Evolutionary conservation across 495 filamentous ascomycete genomes (phyloP), one percentile per base, ranked within the genome.

Genomic region (Trichoderma parareesei): DNA sequence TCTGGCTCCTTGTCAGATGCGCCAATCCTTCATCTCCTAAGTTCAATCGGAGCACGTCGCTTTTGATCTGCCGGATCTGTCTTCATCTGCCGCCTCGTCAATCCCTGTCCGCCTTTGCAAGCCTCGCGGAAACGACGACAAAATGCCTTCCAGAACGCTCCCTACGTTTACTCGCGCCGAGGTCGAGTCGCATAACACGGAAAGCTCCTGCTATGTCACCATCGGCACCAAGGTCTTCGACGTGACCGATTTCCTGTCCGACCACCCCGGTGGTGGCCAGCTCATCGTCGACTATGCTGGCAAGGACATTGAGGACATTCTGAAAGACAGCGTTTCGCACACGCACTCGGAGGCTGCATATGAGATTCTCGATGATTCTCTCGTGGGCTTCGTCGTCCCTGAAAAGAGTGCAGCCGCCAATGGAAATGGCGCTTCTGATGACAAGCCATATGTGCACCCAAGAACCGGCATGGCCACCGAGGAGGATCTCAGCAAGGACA

Each of bases 221-320:
- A 74, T 97, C 53, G 94, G 91, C 42, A 82, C 81, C 37, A 93
- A 93, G 68, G 94, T 98, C 69, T 98, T 91, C 84, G 92, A 99
- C 82, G 84, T 99, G 66, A 96, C 95, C 35, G 81, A 86, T 37
- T 99, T 99, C 71, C 72, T 97, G 63, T 82, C 88, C 60, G 85
- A 89, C 66, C 95, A 99, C 74, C 95, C 95, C 42, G 95, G 93
- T 66, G 95, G 95, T 64, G 85, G 84, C 69, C 91, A 97, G 65
- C 74, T 98, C 65, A 87, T 99, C 64, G 80, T 98, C 60, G 88
- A 96, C 62, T 92, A 94, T 77, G 94, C 83, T 41, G 94, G 93
- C 59, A 91, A 91, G 75, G 95, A 99, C 75, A 81, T 97, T 61
- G 79, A 78, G 41, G 82, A 87, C 9, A 94, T 98, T 65, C 82